Conservation (phyloP, 2,329 filamentous ascomycete genomes). For the Talaromyces sp. region DNA sequence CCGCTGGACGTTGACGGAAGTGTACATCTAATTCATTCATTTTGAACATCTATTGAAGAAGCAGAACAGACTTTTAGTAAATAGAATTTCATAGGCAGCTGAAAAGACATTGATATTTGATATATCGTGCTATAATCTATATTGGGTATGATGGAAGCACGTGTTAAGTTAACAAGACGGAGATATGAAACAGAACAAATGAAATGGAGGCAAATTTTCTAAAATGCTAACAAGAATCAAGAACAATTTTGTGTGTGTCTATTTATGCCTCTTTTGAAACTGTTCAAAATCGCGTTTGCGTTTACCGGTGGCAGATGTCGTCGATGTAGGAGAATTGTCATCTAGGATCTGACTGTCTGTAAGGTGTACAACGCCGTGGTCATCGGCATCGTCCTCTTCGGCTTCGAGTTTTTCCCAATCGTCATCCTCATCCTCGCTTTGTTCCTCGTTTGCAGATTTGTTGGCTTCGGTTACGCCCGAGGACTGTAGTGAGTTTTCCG, state of each 20-base stretch:
- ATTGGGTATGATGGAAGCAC: slow-evolving; percentile 12
- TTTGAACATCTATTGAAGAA: neutral
- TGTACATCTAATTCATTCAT: slow-evolving; percentile 1
- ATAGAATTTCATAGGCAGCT: neutral
- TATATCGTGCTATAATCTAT: neutral
- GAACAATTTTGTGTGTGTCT: neutral
- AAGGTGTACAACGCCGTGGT: slow-evolving; percentile 32
- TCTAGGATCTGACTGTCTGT: slow-evolving; percentile 33
- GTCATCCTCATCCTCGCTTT: slow-evolving; percentile 24
- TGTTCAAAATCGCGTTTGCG: slow-evolving; percentile 20
- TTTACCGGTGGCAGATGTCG: slow-evolving; percentile 11
- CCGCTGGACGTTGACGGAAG: slow-evolving; percentile 8
- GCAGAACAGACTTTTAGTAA: neutral
- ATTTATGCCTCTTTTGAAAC: slow-evolving; percentile 3
- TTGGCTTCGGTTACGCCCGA: neutral
- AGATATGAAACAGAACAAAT: neutral
- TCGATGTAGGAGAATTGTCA: slow-evolving; percentile 13
- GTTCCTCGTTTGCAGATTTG: neutral
- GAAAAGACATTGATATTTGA: neutral
- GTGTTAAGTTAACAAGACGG: neutral
- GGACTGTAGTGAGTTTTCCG: neutral
- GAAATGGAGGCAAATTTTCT: neutral
- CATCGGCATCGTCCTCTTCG: slow-evolving; percentile 33
- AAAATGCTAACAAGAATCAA: neutral
- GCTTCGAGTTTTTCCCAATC: slow-evolving; percentile 44